Base-by-base conservation (phyloP, 805 yeast genomes). In the Sugiyamaella americana region DNA sequence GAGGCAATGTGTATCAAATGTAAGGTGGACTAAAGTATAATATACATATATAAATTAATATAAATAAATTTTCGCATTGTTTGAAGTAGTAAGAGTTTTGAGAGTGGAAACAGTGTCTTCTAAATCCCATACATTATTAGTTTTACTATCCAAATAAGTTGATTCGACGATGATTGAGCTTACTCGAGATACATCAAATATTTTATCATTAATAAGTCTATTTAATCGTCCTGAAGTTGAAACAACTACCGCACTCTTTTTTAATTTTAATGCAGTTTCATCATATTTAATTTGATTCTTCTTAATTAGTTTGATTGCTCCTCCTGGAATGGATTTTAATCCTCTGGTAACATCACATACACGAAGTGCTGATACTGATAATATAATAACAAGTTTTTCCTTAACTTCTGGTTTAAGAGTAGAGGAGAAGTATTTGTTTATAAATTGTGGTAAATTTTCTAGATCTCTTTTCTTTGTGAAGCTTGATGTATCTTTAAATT, bases 301-400 rank as follows among this genome's bases (percentile, higher is more conserved):
- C 51, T 82, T 76, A 58, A 87, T 86, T 41, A 87, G 61, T 61
- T 86, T 87, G 41, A 85, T 56, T 3, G 87, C 76, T 0, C 80
- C 76, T 8, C 78, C 73, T 35, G 69, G 46, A 57, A 72, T 60
- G 65, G 71, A 45, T 21, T 58, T 52, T 63, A 76, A 58, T 1
- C 84, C 79, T 53, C 95, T 75, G 59, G 76, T 82, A 2, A 87
- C 73, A 57, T 89, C 96, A 58, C 96, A 91, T 1, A 87, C 93
- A 54, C 97, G 74, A 20, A 87, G 69, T 8, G 95, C 93, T 0
- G 95, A 86, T 71, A 84, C 75, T 0, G 89, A 74, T 13, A 83
- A 57, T 1, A 82, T 64, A 13, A 82, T 64, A 52, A 79, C 61
- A 65, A 74, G 68, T 45, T 74, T 73, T 23, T 48, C 51, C 43